Evolutionary conservation across 805 yeast species (phyloP).

Genomic region (Yamadazyma olivae): DNA sequence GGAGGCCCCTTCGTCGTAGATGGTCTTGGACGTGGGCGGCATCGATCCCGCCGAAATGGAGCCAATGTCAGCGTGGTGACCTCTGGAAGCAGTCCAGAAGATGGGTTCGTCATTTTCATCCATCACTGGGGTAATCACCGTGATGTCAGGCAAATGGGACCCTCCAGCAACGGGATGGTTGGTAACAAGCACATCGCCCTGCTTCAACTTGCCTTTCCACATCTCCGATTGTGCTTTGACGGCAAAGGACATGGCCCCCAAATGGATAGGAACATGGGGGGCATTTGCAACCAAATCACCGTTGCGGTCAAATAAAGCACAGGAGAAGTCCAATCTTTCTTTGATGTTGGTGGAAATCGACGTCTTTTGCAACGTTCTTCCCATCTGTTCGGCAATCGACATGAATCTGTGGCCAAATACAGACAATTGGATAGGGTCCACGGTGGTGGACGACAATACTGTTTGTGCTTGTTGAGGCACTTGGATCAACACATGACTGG

Average conservation of each 20-base stretch:
- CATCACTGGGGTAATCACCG: constrained; percentile 88
- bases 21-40: constrained; percentile 86
- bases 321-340: constrained; percentile 43
- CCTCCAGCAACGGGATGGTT: constrained; percentile 46
- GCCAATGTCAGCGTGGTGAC: constrained; percentile 96
- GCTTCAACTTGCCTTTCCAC: constrained; percentile 38
- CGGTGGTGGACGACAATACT: constrained; percentile 21
- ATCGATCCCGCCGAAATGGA: constrained; percentile 89
- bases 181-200: constrained; percentile 42
- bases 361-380: constrained; percentile 42
- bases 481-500: constrained; percentile 27
- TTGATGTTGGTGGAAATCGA: constrained; percentile 45
- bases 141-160: constrained; percentile 53
- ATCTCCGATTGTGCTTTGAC: constrained; percentile 38
- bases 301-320: constrained; percentile 40
- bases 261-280: constrained; percentile 44
- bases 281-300: constrained; percentile 48
- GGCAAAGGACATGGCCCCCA: constrained; percentile 48
- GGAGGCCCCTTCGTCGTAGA: constrained; percentile 90
- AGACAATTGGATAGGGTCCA: constrained; percentile 37
- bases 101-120: constrained; percentile 48
- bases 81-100: constrained; percentile 90
- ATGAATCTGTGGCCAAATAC: constrained; percentile 41
- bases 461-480: constrained; percentile 22
- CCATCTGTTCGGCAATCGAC: constrained; percentile 44